A percentile compares a stretch with the other conserved stretches of the same genome.
These are phyloP conservation scores for Alliaria petiolata DNA, from an alignment of 345 rosid species.

Conservation along the genomic window DNA sequence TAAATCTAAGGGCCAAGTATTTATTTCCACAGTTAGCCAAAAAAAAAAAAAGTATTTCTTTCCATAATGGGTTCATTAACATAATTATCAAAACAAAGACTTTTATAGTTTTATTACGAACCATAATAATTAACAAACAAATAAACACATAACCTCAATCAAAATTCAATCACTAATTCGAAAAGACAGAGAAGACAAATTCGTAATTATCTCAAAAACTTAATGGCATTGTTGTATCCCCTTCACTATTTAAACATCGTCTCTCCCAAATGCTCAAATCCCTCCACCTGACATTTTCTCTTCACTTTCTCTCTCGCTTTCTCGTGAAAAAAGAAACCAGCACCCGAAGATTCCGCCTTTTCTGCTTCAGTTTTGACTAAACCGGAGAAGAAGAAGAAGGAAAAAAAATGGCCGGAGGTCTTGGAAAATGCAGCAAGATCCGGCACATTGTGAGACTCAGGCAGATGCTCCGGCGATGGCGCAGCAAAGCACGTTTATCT, in stretches of 20 bases:
- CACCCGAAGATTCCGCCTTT: background rate
- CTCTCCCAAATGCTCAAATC: constrained; percentile 29
- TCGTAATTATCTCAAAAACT: constrained; percentile 40
- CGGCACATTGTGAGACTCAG: constrained; percentile 89
- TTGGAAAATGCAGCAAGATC: constrained; percentile 88
- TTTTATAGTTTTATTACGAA: constrained; percentile 1
- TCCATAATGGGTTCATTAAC: background rate
- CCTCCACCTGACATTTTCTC: background rate
- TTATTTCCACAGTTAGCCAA: too few species aligned
- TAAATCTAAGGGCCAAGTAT: too few species aligned
- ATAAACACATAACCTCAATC: background rate
- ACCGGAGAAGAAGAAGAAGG: background rate
- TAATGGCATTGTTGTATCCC: constrained; percentile 32
- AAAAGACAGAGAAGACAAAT: constrained; percentile 6
- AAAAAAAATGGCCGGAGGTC: constrained; percentile 50
- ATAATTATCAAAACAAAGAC: constrained; percentile 11
- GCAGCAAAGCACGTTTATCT: constrained; percentile 79
- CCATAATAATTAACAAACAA: constrained; percentile 1
- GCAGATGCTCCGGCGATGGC: constrained; percentile 83
- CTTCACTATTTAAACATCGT: constrained; percentile 36
- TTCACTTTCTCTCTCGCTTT: background rate
- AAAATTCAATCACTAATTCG: background rate
- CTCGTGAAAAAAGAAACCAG: background rate
- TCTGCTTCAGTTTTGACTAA: background rate
- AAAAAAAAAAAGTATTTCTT: too few species aligned